Evolutionary conservation across 768 basidiomycete genomes (phyloP), one percentile per base, ranked within the genome.

Genomic region (Tubosaeta sp.): DNA sequence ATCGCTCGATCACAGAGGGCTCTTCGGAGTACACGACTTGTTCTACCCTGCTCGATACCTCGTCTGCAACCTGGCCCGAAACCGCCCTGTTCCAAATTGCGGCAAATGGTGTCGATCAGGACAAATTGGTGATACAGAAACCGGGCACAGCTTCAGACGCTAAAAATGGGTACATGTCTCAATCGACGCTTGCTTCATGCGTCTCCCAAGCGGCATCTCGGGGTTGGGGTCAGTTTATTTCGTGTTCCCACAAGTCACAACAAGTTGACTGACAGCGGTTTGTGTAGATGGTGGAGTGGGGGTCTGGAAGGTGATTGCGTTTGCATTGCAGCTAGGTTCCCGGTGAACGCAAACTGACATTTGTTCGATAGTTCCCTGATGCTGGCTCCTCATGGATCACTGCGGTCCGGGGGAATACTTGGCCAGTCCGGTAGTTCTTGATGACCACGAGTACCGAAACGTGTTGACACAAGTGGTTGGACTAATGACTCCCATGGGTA

Each of bases 121-220:
- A 76, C 63, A 89, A 90, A 68, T 72, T 89, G 44, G 80, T 89
- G 53, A 86, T 90, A 59, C 87, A 86, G 4, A 90, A 90, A 67
- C 87, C 86, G 1, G 82, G 80, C 2, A 49, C 73, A 0, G 54
- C 55, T 7, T 58, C 68, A 8, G 80, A 82, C 47, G 82, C 84
- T 3, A 75, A 54, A 53, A 85, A 79, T 54, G 82, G 75, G 4
- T 79, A 71, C 52, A 84, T 90, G 64, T 71, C 69, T 34, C 70
- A 83, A 1, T 67, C 73, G 9, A 77, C 77, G 5, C 72, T 90
- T 9, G 78, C 82, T 5, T 65, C 65, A 11, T 91, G 87, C 64
- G 66, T 88, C n/a, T 60, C 72, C 6, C 73, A 80, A 62, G 89
- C 84, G 1, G 78, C 80, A 60, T 63, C 58, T 11, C 56, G 77